A percentile compares a stretch with the other conserved stretches of the same genome.
These are phyloP conservation scores for Polyporus tsugae DNA, from an alignment of 1,284 basidiomycete genomes.

Conservation along the genomic window DNA sequence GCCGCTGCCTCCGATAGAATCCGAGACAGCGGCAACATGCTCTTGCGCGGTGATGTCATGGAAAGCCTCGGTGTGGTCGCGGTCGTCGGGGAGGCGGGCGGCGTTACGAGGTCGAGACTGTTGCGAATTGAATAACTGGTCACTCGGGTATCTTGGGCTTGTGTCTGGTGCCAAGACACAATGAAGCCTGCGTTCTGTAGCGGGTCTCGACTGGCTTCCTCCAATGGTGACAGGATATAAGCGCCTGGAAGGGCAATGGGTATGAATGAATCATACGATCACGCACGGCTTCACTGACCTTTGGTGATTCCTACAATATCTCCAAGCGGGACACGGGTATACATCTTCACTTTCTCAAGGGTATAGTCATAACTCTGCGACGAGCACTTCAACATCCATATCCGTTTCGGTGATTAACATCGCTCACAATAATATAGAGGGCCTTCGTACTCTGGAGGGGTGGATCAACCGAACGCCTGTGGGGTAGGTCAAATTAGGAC, in stretches of 20 bases:
- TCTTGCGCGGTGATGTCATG: slow-evolving; percentile 32
- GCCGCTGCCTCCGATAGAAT: slow-evolving; percentile 46
- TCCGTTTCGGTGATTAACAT: slow-evolving; percentile 1
- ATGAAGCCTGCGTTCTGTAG: slow-evolving; percentile 88
- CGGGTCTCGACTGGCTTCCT: slow-evolving; percentile 88
- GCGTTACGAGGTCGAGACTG: slow-evolving; percentile 49
- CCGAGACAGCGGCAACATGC: slow-evolving; percentile 40
- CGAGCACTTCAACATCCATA: slow-evolving; percentile 17
- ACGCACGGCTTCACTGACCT: slow-evolving; percentile 54
- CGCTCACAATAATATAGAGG: slow-evolving; percentile 70
- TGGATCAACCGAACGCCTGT: slow-evolving; percentile 17
- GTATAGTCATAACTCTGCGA: slow-evolving; percentile 87
- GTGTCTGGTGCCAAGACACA: slow-evolving; percentile 74
- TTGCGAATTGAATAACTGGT: slow-evolving; percentile 89
- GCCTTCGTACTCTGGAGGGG: slow-evolving; percentile 61
- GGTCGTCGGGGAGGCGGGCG: slow-evolving; percentile 35
- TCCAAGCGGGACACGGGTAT: slow-evolving; percentile 87
- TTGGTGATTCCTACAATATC: slow-evolving; percentile 87
- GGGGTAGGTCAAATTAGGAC: slow-evolving; percentile 40
- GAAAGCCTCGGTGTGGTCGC: slow-evolving; percentile 23
- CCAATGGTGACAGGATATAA: slow-evolving; percentile 90
- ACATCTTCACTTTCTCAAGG: slow-evolving; percentile 90
- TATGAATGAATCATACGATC: slow-evolving; percentile 12
- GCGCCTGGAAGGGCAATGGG: slow-evolving; percentile 59
- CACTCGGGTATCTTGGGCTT: slow-evolving; percentile 69